These are phyloP conservation scores for Corchorus capsularis DNA, from an alignment of 345 rosid genomes.

Conservation along the genomic window DNA sequence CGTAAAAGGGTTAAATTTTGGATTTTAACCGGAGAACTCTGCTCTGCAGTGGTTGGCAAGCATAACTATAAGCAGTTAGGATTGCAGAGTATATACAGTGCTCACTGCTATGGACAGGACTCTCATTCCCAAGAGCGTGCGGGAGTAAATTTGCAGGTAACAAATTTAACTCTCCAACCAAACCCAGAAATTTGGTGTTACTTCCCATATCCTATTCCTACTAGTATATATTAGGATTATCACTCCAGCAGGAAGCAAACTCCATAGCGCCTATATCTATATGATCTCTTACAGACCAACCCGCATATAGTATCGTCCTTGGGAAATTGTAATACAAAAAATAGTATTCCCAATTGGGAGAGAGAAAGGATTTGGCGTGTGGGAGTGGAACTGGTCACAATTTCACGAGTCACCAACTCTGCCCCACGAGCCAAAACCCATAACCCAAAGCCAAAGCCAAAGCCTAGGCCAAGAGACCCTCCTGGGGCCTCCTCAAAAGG, in stretches of 20 bases:
- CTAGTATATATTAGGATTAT: no score
- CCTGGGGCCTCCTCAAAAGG: neutral
- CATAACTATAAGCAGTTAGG: neutral
- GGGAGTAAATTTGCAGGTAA: slow-evolving; percentile 8
- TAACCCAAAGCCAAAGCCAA: slow-evolving; percentile 9
- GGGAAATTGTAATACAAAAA: slow-evolving; percentile 22
- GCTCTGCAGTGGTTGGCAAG: neutral
- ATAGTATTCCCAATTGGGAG: slow-evolving; percentile 20
- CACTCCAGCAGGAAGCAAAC: neutral
- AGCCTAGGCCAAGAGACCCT: neutral
- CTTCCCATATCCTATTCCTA: neutral
- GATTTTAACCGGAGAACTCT: neutral
- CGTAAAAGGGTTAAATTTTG: neutral
- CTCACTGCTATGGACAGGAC: neutral
- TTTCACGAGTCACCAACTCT: neutral
- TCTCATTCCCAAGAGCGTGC: slow-evolving; percentile 15
- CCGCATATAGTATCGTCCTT: slow-evolving; percentile 25
- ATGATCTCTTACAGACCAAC: slow-evolving; percentile 6
- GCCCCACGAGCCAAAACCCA: slow-evolving; percentile 19
- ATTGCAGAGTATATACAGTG: neutral
- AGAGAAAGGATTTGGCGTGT: slow-evolving; percentile 34
- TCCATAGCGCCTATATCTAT: neutral
- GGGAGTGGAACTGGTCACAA: slow-evolving; percentile 24
- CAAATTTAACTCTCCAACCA: neutral
- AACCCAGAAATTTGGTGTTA: neutral